Base-by-base conservation (phyloP, 306 rosid genomes). In the Hippophae gyantsensis region DNA sequence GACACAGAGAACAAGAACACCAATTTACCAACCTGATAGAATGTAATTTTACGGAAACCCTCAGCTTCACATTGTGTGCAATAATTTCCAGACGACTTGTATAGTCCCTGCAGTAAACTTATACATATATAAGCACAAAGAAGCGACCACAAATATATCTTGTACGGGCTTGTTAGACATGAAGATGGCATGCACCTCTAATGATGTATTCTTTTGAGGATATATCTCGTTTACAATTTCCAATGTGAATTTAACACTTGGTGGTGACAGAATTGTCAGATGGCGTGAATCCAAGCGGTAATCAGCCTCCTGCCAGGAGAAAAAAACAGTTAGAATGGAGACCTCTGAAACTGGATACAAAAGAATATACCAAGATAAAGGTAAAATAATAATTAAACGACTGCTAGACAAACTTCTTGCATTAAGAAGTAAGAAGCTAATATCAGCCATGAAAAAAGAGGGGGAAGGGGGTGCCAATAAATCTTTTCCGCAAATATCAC, bases 11-110 rank as follows among this genome's bases (percentile, higher is more conserved):
- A 14, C 38, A 32, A 32, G 5, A 32, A 32, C 38, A 40, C 14
- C 61, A 55, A 69, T 43, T 49, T 49, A 12, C 62, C 57, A 70
- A 84, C 99, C 96, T 92, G 97, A 76, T 82, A 88, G 73, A 74
- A 92, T 42, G 97, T 92, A 71, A 92, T 88, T 63, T 92, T 92
- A 60, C 94, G 96, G 72, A 92, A 92, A 60, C 99, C 99, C 74
- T 92, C 99, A 48, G 99, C 99, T 81, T 92, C 99, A 72, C 99
- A 92, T 71, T 92, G 99, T 51, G 99, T 92, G 68, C 95, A 92
- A 84, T 88, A 88, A 79, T 86, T 92, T 63, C 94, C 95, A 64
- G 99, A 84, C 62, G 99, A 78, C 74, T 80, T 88, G 76, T 82
- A 92, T 54, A 92, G 97, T 10, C 99, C 97, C 38, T 32, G 38